Base-by-base conservation (phyloP, 495 filamentous ascomycete species). In the Penicillium verhagenii region DNA sequence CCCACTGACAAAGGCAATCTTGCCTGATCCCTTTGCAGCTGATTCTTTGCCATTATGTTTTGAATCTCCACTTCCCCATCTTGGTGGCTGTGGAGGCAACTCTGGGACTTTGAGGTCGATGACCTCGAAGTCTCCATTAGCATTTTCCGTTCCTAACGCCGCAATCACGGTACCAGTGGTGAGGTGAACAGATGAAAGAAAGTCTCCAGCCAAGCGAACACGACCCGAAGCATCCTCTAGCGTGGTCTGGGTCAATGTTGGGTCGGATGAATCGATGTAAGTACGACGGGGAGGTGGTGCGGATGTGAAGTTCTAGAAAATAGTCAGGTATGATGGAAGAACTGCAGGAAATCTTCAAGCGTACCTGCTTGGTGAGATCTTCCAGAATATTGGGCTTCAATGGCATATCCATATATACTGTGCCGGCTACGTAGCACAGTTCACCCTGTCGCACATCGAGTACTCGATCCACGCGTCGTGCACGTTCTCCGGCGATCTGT, bases 341-440 rank as follows among this genome's bases (percentile, higher is more conserved):
- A 18, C 7, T 6, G 4, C 2, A 35, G 16, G 6, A 5, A 24
- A 5, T 10, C 18, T 28, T 9, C 18, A 21, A 18, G 2, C 85
- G 54, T 70, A 92, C 90, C 68, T 97, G 91, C 72, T 95, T 96
- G 5, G 87, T 86, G 26, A 99, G 84, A 60, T 99, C 95, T 21
- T 96, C 93, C 28, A 99, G 76, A 73, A 99, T 92, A 64, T 96
- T 97, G 0, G 95, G 95, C 69, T 99, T 99, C 61, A 97, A 67
- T 14, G 89, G 86, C 91, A 97, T 90, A 54, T 97, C 92, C 87
- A 97, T 95, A 57, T 94, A 99, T 25, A 96, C 83, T 0, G 95
- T 99, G 8, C 95, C 95, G 0, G 83, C 78, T 43, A 99, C 88
- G 92, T 93, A 99, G 71, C 95, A 97, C 23, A 97, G 74, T 71